phyloP scores from a whole-genome alignment of 1,139 yeast species.

The Suhomyces panamericanus region DNA sequence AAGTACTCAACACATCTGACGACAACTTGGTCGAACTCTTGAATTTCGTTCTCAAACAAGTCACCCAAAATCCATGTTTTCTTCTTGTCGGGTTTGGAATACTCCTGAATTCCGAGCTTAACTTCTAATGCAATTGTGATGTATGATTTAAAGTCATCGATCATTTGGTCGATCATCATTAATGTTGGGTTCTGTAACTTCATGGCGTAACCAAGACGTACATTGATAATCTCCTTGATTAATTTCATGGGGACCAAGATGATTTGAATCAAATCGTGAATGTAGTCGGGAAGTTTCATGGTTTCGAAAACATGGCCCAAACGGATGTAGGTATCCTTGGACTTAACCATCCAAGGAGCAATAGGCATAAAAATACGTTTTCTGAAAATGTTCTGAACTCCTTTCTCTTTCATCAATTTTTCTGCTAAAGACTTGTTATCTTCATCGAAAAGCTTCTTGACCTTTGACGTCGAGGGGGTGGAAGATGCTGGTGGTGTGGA shows the following conservation, averaged over 20 bases:
- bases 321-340: slow-evolving; percentile 68
- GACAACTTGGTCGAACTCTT: slow-evolving; percentile 67
- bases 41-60: slow-evolving; percentile 56
- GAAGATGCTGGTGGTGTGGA: slow-evolving; percentile 27
- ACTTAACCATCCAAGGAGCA: slow-evolving; percentile 75
- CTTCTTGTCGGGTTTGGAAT: slow-evolving; percentile 59
- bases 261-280: slow-evolving; percentile 64
- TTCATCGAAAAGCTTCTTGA: slow-evolving; percentile 52
- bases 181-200: slow-evolving; percentile 83
- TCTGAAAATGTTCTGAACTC: slow-evolving; percentile 65
- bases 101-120: slow-evolving; percentile 64
- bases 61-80: slow-evolving; percentile 77
- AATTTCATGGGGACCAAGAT: slow-evolving; percentile 78
- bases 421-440: slow-evolving; percentile 77
- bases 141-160: slow-evolving; percentile 80
- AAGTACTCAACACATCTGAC: slow-evolving; percentile 75
- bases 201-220: slow-evolving; percentile 76
- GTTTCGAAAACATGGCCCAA: slow-evolving; percentile 64
- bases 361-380: slow-evolving; percentile 60
- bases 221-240: slow-evolving; percentile 75
- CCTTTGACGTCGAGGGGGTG: slow-evolving; percentile 24
- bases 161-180: slow-evolving; percentile 95
- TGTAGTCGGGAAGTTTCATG: slow-evolving; percentile 74
- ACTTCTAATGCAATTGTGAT: slow-evolving; percentile 75
- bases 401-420: slow-evolving; percentile 80